A percentile compares a stretch with the other conserved stretches of the same genome.
Evolutionary conservation across 2,329 filamentous ascomycete genomes (phyloP).

Genomic region (Aspergillus candidus): DNA sequence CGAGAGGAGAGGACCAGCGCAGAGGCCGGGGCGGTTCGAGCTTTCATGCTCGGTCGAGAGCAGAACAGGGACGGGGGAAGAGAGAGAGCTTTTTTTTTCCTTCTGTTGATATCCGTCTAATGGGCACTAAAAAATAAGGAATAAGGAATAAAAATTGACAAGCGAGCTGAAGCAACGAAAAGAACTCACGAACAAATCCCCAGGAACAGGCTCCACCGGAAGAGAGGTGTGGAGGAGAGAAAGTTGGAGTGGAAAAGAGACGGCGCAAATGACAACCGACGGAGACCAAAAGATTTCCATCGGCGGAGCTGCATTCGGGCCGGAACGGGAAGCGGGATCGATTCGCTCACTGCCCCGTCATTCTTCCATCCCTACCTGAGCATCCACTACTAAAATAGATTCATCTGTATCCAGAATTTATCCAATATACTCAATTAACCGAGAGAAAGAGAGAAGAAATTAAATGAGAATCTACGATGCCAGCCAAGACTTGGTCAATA

Average conservation of each 20-base stretch:
- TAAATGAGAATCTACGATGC: too few species aligned
- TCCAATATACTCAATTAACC: too few species aligned
- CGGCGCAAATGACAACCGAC: conserved; percentile 6
- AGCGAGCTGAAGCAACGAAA: not conserved
- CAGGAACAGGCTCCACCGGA: not conserved
- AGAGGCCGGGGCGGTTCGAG: conserved; percentile 33
- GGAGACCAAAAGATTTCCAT: conserved; percentile 9
- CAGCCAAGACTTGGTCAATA: too few species aligned
- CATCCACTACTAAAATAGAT: too few species aligned
- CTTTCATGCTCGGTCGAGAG: conserved; percentile 30
- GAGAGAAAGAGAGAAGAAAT: too few species aligned
- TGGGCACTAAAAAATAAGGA: not conserved
- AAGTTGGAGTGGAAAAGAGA: conserved; percentile 1
- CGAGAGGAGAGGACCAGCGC: conserved; percentile 31
- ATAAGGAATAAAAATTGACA: not conserved
- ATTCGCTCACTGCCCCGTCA: not conserved
- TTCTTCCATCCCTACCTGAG: too few species aligned
- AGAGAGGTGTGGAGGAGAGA: not conserved
- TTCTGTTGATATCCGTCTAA: not conserved
- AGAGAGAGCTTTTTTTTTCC: not conserved
- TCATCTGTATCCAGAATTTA: too few species aligned
- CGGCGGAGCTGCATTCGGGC: conserved; percentile 14
- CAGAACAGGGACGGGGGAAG: not conserved
- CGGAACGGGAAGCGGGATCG: conserved; percentile 12
- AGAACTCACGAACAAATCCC: not conserved